Evolutionary conservation across 2,329 filamentous ascomycete genomes (phyloP).

Genomic region (Botrytis elliptica): DNA sequence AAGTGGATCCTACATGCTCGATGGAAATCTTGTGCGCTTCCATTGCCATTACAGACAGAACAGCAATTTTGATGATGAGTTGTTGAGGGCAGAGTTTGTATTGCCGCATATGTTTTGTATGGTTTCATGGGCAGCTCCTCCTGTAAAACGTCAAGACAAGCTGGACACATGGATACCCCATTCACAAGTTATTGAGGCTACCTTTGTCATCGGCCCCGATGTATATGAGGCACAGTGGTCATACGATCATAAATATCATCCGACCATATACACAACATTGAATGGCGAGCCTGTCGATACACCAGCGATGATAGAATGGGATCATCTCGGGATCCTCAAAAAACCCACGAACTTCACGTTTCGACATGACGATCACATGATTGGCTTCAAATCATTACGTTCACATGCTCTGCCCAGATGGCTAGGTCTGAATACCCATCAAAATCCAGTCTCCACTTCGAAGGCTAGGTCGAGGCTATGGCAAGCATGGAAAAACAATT

Average conservation of each 20-base stretch:
- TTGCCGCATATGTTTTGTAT: slow-evolving; percentile 52
- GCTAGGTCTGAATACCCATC: slow-evolving; percentile 41
- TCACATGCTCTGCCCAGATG: slow-evolving; percentile 35
- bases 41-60: slow-evolving; percentile 55
- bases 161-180: slow-evolving; percentile 54
- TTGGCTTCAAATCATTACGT: slow-evolving; percentile 43
- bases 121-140: slow-evolving; percentile 53
- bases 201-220: slow-evolving; percentile 51
- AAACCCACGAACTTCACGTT: slow-evolving; percentile 46
- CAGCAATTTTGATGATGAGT: slow-evolving; percentile 51
- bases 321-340: slow-evolving; percentile 44
- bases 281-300: slow-evolving; percentile 51
- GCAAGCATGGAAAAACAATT: slow-evolving; percentile 48
- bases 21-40: slow-evolving; percentile 52
- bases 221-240: slow-evolving; percentile 51
- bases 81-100: slow-evolving; percentile 53
- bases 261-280: slow-evolving; percentile 46
- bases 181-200: slow-evolving; percentile 54
- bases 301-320: slow-evolving; percentile 49
- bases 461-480: slow-evolving; percentile 45
- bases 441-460: slow-evolving; percentile 43
- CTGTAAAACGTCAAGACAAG: slow-evolving; percentile 49
- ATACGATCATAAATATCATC: slow-evolving; percentile 49
- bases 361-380: slow-evolving; percentile 52
- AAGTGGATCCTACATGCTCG: slow-evolving; percentile 50